Evolutionary conservation across 495 filamentous ascomycete genomes (phyloP).

Genomic region (Oidiodendron maius): DNA sequence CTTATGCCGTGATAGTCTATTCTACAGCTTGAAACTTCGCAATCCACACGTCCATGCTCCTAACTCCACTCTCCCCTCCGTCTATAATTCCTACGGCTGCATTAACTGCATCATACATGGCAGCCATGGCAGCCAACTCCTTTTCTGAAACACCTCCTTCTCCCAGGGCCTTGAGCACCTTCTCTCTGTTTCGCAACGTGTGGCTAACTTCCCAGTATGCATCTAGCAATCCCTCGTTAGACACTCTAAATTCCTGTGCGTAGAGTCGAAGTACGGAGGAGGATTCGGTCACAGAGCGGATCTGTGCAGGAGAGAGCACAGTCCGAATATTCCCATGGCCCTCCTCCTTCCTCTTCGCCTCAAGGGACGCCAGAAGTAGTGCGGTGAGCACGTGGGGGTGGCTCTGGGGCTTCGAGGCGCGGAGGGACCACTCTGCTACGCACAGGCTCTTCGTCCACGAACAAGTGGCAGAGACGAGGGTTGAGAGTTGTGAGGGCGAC

Average conservation of each 20-base stretch:
- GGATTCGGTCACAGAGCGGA: conserved; percentile 10
- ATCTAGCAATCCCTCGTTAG: conserved; percentile 34
- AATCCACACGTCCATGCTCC: conserved; percentile 44
- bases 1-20: no score
- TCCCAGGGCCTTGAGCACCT: conserved; percentile 26
- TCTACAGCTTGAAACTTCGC: background rate
- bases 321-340: conserved; percentile 39
- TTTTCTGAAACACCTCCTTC: conserved; percentile 26
- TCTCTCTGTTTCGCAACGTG: conserved; percentile 11
- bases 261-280: conserved; percentile 26
- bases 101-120: conserved; percentile 29
- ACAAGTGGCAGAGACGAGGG: conserved; percentile 14
- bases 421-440: conserved; percentile 19
- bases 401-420: background rate
- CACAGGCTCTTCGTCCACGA: conserved; percentile 23
- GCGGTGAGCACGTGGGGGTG: conserved; percentile 15
- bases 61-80: conserved; percentile 25
- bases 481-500: conserved; percentile 26
- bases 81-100: conserved; percentile 24
- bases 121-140: conserved; percentile 27
- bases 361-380: conserved; percentile 5
- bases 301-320: conserved; percentile 27
- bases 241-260: conserved; percentile 20
- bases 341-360: conserved; percentile 16
- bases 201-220: conserved; percentile 38